Evolutionary conservation across 306 rosid genomes (phyloP), one percentile per base, ranked within the genome.

Genomic region (Malus sylvestris): DNA sequence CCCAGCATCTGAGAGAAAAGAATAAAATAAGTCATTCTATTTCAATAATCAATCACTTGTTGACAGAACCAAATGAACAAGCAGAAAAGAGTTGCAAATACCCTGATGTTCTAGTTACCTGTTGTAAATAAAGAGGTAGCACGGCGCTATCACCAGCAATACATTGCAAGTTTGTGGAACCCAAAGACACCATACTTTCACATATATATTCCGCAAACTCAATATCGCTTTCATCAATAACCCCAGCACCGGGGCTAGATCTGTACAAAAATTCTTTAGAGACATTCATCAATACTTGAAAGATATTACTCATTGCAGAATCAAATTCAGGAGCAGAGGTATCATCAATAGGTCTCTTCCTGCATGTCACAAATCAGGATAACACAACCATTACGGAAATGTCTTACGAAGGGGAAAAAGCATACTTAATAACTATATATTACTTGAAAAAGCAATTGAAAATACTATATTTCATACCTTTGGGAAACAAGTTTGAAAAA

Each of bases 161-260:
- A 78, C 93, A 89, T 72, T 86, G 98, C 89, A 96, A 81, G 90
- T 96, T 96, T 70, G 74, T 84, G 58, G 91, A 79, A 67, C 99
- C 97, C 87, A 96, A 76, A 67, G 88, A 92, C 78, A 87, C 96
- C 89, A 96, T 83, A 87, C 97, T 89, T 82, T 96, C 99, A 86
- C 98, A 96, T 78, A 91, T 76, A 74, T 68, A 91, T 77, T 96
- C 99, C 11, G 80, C 90, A 83, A 89, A 96, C 71, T 92, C 97
- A 72, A 81, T 83, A 83, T 92, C 91, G 58, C 85, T 87, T 86
- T 92, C 99, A 75, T 90, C 96, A 74, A 87, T 77, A 49, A 73
- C 70, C 65, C 85, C 90, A 4, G 86, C 81, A 81, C 42, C 81
- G 22, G 93, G 79, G 67, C 85, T 82, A 53, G 95, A 87, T 82